These are phyloP conservation scores for Schizosaccharomyces osmophilus DNA, from an alignment of 805 yeast species.

Conservation along the genomic window DNA sequence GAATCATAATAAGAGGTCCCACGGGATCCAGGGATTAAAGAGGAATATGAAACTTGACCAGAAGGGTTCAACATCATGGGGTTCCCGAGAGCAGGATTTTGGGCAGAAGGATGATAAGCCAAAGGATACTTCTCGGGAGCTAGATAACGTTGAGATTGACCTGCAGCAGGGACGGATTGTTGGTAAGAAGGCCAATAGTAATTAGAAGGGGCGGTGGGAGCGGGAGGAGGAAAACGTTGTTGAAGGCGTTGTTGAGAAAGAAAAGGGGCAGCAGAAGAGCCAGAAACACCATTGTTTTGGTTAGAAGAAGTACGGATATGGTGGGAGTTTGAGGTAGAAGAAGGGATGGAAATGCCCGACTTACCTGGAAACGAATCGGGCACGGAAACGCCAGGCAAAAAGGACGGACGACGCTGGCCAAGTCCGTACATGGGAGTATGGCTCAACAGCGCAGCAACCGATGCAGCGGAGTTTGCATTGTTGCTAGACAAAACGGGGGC, in stretches of 20 bases:
- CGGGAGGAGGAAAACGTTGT: not conserved
- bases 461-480: not conserved
- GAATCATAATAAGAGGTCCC: too few relatives aligned
- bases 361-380: not conserved
- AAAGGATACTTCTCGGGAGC: not conserved
- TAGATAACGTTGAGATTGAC: not conserved
- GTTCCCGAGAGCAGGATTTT: not conserved
- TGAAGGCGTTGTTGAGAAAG: not conserved
- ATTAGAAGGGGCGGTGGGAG: not conserved
- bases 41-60: too few relatives aligned
- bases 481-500: not conserved
- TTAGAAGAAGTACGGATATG: not conserved
- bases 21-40: too few relatives aligned
- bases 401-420: conserved; percentile 1
- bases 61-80: too few relatives aligned
- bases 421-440: not conserved
- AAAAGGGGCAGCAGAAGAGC: not conserved
- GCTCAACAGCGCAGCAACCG: not conserved
- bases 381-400: not conserved
- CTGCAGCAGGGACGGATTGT: not conserved
- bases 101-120: not conserved
- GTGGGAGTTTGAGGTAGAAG: not conserved
- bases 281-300: too few relatives aligned
- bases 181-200: not conserved
- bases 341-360: not conserved